Evolutionary conservation across 352 stramenopile genomes (phyloP).

Genomic region (Pythium insidiosum): DNA sequence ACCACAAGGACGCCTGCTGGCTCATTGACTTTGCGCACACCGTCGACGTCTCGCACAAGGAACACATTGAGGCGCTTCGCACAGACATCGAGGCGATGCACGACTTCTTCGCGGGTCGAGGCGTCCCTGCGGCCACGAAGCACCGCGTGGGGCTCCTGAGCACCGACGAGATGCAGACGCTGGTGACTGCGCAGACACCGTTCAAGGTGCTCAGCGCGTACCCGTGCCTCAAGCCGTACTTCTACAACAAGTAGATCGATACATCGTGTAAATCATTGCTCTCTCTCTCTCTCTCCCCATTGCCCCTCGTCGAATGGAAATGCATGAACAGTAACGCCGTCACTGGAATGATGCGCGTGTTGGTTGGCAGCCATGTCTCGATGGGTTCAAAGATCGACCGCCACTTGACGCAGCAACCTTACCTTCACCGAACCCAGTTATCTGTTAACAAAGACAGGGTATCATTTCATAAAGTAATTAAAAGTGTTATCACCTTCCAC

Average conservation of each 20-base stretch:
- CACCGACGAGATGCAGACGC: conserved; percentile 14
- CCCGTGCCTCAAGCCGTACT: conserved; percentile 19
- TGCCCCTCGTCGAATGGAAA: too few relatives aligned
- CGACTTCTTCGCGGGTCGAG: conserved; percentile 53
- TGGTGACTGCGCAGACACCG: conserved; percentile 12
- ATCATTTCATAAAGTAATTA: too few relatives aligned
- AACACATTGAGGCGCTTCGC: conserved; percentile 41
- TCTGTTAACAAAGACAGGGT: too few relatives aligned
- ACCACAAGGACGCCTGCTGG: conserved; percentile 46
- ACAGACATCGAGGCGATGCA: conserved; percentile 60
- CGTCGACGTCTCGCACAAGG: conserved; percentile 49
- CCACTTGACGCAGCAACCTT: too few relatives aligned
- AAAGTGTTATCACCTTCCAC: too few relatives aligned
- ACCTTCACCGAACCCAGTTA: too few relatives aligned
- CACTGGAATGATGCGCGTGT: too few relatives aligned
- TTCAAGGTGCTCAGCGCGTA: conserved; percentile 9
- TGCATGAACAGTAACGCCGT: too few relatives aligned
- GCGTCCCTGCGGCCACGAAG: conserved; percentile 26
- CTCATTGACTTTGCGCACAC: conserved; percentile 86
- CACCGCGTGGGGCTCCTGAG: conserved; percentile 15
- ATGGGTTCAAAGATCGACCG: too few relatives aligned
- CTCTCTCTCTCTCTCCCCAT: too few relatives aligned
- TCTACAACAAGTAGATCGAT: conserved; percentile 21
- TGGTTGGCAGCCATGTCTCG: too few relatives aligned
- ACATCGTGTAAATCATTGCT: too few relatives aligned